phyloP scores from a whole-genome alignment of 176 grass and related monocot species.

The Avena eriantha region DNA sequence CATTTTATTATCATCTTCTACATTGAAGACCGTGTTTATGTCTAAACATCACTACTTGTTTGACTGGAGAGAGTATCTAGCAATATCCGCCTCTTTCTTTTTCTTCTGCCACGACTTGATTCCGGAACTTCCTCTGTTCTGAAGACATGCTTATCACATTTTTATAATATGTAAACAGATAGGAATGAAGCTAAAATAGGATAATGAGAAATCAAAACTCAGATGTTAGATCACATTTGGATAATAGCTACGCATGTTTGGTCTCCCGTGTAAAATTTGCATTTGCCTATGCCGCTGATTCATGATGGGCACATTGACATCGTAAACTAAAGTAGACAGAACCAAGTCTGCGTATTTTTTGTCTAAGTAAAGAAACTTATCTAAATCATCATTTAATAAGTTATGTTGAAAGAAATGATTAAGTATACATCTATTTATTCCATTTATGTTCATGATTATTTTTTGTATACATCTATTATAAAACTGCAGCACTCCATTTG shows the following conservation, averaged over 20 bases:
- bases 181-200: background rate
- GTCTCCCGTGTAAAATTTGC: slow-evolving; percentile 4
- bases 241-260: background rate
- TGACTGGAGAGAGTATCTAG: background rate
- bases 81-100: background rate
- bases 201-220: slow-evolving; percentile 9
- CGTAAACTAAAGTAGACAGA: slow-evolving; percentile 4
- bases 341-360: background rate
- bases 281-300: background rate
- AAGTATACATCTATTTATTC: background rate
- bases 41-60: background rate
- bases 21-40: background rate
- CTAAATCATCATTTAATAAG: background rate
- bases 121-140: slow-evolving; percentile 1
- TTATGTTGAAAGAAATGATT: slow-evolving; percentile 25
- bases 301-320: background rate
- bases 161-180: background rate
- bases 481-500: slow-evolving; percentile 83
- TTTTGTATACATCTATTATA: slow-evolving; percentile 24
- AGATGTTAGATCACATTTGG: background rate
- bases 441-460: slow-evolving; percentile 19
- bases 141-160: slow-evolving; percentile 6
- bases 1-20: background rate
- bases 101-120: background rate
- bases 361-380: slow-evolving; percentile 1